phyloP scores from a whole-genome alignment of 1,284 basidiomycete species.

The Puccinia triticina region DNA sequence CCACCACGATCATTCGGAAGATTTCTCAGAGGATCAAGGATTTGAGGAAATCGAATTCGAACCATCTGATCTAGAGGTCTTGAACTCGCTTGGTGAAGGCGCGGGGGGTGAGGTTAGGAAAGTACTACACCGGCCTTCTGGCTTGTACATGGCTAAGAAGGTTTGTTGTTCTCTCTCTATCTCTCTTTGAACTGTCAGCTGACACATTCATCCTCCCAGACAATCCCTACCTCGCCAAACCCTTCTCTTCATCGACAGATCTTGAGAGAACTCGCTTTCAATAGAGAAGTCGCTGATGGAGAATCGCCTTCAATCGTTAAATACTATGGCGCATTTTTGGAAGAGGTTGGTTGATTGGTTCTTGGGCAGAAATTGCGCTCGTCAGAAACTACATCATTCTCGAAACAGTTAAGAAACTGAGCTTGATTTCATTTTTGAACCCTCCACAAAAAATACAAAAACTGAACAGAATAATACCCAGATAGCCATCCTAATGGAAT shows the following conservation, averaged over 20 bases:
- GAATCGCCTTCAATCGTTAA: conserved; percentile 84
- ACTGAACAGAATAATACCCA: conserved; percentile 68
- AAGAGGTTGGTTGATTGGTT: conserved; percentile 67
- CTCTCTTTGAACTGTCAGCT: not conserved
- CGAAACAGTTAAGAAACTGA: no score
- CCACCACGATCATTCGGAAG: not conserved
- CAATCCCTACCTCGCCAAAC: conserved; percentile 90
- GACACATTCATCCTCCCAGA: conserved; percentile 61
- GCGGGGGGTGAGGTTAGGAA: conserved; percentile 93
- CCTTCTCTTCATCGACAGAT: conserved; percentile 83
- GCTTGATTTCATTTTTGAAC: not conserved
- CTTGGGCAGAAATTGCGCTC: no score
- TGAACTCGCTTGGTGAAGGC: conserved; percentile 84
- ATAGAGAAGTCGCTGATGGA: conserved; percentile 69
- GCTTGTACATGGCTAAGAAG: conserved; percentile 85
- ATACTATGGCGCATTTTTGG: conserved; percentile 94
- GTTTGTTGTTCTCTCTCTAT: conserved; percentile 58
- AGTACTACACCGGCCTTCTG: conserved; percentile 76
- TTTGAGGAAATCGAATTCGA: conserved; percentile 48
- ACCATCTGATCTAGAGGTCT: conserved; percentile 69
- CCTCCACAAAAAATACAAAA: not conserved
- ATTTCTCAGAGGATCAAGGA: not conserved
- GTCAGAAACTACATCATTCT: no score
- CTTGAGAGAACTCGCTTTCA: conserved; percentile 86
- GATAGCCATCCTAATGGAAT: conserved; percentile 96